These are phyloP conservation scores for Glycine tomentella DNA, from an alignment of 306 rosid genomes.

Conservation along the genomic window DNA sequence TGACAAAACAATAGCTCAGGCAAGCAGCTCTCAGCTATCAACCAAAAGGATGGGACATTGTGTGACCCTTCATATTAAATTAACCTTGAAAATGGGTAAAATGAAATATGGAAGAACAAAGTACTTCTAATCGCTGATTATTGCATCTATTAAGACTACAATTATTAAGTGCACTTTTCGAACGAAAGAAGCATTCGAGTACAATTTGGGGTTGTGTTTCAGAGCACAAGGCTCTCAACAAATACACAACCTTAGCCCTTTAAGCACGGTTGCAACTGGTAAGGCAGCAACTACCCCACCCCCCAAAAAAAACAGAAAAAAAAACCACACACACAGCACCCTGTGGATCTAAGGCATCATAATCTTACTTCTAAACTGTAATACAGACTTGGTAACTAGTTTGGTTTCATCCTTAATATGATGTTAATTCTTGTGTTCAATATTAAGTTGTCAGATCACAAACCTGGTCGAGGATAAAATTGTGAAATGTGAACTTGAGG, in stretches of 20 bases:
- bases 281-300: no score
- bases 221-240: no score
- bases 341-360: conserved; percentile 13
- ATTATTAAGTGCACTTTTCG: background rate
- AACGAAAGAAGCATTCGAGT: no score
- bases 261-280: no score
- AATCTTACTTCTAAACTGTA: conserved; percentile 6
- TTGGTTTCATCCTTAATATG: conserved; percentile 27
- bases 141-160: conserved; percentile 4
- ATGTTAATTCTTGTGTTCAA: conserved; percentile 4
- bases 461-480: conserved; percentile 99
- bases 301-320: background rate
- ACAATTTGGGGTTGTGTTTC: no score
- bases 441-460: conserved; percentile 27
- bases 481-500: conserved; percentile 97
- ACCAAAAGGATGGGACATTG: conserved; percentile 2
- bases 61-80: background rate
- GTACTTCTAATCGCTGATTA: conserved; percentile 16
- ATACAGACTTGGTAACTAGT: conserved; percentile 23
- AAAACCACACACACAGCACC: background rate
- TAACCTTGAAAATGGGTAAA: conserved; percentile 16
- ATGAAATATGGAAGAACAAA: background rate
- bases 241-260: no score
- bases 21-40: conserved; percentile 11
- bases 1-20: background rate